Evolutionary conservation across 495 filamentous ascomycete genomes (phyloP).

Genomic region (Penicillium crystallinum): DNA sequence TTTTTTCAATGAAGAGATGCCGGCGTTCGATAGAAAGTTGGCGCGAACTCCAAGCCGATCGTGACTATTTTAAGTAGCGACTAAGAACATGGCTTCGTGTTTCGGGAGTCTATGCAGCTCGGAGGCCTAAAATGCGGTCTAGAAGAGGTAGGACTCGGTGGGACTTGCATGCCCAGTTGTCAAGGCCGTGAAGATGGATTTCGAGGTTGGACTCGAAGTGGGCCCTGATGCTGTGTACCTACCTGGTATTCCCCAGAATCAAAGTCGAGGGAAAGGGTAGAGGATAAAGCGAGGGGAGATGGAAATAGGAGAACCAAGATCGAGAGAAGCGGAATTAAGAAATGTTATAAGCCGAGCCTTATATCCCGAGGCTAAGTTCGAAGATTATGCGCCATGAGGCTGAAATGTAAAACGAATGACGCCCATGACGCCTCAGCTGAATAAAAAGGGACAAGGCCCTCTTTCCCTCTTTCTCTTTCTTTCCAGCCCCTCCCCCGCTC

Average conservation of each 20-base stretch:
- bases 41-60: neutral
- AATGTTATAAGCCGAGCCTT: neutral
- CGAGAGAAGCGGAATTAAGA: neutral
- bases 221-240: conserved; percentile 3
- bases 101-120: neutral
- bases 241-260: too few relatives aligned
- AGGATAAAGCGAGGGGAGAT: too few relatives aligned
- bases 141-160: neutral
- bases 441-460: neutral
- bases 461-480: neutral
- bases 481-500: conserved; percentile 8
- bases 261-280: neutral
- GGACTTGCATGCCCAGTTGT: neutral
- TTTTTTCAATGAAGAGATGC: too few relatives aligned
- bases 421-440: conserved; percentile 4
- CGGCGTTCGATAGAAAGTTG: neutral
- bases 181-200: neutral
- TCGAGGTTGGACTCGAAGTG: neutral
- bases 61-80: neutral
- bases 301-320: neutral
- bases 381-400: conserved; percentile 6
- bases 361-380: too few relatives aligned
- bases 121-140: neutral
- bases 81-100: neutral
- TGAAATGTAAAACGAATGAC: conserved; percentile 2